Evolutionary conservation across 805 yeast species (phyloP), one percentile per base, ranked within the genome.

Genomic region (Sungouiella thailandica): DNA sequence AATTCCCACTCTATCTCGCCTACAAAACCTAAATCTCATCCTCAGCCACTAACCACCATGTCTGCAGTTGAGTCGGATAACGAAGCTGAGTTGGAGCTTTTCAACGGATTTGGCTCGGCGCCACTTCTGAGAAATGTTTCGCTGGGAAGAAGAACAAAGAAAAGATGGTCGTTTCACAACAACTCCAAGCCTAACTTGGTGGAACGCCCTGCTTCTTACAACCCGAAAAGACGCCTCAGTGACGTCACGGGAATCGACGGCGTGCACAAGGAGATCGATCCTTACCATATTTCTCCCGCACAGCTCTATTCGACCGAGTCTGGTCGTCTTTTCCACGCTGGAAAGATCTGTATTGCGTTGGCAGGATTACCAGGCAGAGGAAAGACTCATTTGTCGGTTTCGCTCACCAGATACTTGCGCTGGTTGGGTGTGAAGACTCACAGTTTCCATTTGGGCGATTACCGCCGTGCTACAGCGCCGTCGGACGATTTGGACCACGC

Each of bases 311-410:
- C 94, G 9, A 90, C 97, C 0, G 96, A 87, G 37, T 78, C 89
- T 0, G 98, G 98, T 0, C 74, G 87, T 43, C 68, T 93, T 49
- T 93, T 86, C 63, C 97, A 93, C 52, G 97, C 98, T 4, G 98
- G 98, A 3, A 84, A 86, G 49, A 78, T 93, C 28, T 78, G 95
- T 48, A 82, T 93, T 34, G 86, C 83, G 4, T 70, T 93, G 46
- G 90, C 85, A 4, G 98, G 98, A 0, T 68, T 89, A 39, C 97
- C 98, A 2, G 97, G 96, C 1, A 72, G 97, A 30, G 97, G 97
- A 2, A 93, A 93, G 56, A 93, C 98, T 1, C 87, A 88, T 55
- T 68, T 90, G 32, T 83, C 96, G 5, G 97, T 90, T 25, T 81
- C 95, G 10, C 70, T 93, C 43, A 87, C 96, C 4, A 74, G 98